A percentile compares a stretch with the other conserved stretches of the same genome.
Evolutionary conservation across 179 eudicot genomes (phyloP).

Genomic region (Beta corolliflora): DNA sequence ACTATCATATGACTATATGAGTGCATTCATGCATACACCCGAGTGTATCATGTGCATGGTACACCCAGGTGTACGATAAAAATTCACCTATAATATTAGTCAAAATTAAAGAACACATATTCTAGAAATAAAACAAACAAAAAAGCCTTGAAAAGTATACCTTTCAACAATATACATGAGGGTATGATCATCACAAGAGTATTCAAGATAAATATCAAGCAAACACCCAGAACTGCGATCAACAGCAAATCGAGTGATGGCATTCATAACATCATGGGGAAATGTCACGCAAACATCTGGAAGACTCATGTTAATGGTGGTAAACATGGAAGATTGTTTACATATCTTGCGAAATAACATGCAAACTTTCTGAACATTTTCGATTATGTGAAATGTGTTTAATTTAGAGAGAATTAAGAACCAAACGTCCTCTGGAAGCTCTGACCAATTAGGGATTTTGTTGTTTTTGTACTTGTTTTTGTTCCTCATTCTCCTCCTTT

Average conservation of each 20-base stretch:
- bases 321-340: slow-evolving; percentile 22
- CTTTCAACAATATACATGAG: slow-evolving; percentile 12
- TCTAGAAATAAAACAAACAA: not conserved
- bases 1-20: too few species aligned
- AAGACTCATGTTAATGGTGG: slow-evolving; percentile 12
- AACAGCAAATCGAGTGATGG: slow-evolving; percentile 23
- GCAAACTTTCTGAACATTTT: slow-evolving; percentile 27
- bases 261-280: slow-evolving; percentile 6
- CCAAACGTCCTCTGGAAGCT: slow-evolving; percentile 25
- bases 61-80: too few species aligned
- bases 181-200: slow-evolving; percentile 20
- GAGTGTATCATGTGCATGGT: too few species aligned
- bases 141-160: slow-evolving; percentile 13
- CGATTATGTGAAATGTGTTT: slow-evolving; percentile 23
- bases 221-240: slow-evolving; percentile 25
- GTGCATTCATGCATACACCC: too few species aligned
- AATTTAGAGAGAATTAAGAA: slow-evolving; percentile 6
- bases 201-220: slow-evolving; percentile 25
- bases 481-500: not conserved
- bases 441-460: slow-evolving; percentile 9
- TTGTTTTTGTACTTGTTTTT: not conserved
- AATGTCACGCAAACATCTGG: not conserved
- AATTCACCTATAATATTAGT: too few species aligned
- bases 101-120: too few species aligned
- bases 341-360: slow-evolving; percentile 30